Evolutionary conservation across 1,139 yeast genomes (phyloP).

Genomic region (Petasospora fabianii): DNA sequence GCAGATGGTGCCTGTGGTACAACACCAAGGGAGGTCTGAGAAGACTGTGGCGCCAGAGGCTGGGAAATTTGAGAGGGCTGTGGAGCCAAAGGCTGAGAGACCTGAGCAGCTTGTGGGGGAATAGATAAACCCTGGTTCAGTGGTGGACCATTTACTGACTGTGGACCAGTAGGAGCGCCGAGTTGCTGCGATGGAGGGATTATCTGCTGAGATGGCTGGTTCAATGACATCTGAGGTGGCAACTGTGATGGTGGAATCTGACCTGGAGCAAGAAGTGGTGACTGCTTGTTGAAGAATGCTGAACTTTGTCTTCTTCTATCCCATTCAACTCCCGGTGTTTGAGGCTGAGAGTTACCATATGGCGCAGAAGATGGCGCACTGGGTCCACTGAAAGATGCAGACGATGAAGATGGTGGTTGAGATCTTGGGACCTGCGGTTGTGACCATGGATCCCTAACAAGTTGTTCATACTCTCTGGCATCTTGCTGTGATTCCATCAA

Average conservation of each 20-base stretch:
- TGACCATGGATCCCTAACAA: conserved; percentile 43
- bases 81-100: too few species aligned
- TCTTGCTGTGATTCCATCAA: conserved; percentile 55
- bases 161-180: not conserved
- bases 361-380: conserved; percentile 12
- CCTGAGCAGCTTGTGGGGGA: too few species aligned
- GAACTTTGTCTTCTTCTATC: conserved; percentile 32
- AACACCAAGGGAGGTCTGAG: conserved; percentile 1
- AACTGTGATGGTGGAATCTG: conserved; percentile 27
- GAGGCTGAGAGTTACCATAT: conserved; percentile 21
- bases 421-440: conserved; percentile 15
- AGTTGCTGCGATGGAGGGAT: conserved; percentile 2
- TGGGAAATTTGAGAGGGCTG: too few species aligned
- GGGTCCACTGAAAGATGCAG: conserved; percentile 10
- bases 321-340: conserved; percentile 28
- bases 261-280: conserved; percentile 23
- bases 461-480: conserved; percentile 47
- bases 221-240: conserved; percentile 22
- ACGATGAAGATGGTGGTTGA: conserved; percentile 13
- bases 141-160: not conserved
- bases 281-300: conserved; percentile 27
- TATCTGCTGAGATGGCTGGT: conserved; percentile 6
- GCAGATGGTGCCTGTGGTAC: not conserved
- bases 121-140: not conserved
- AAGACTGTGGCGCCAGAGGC: too few species aligned